Evolutionary conservation across 176 grass and related monocot species (phyloP).

Genomic region (Panicum miliaceum): DNA sequence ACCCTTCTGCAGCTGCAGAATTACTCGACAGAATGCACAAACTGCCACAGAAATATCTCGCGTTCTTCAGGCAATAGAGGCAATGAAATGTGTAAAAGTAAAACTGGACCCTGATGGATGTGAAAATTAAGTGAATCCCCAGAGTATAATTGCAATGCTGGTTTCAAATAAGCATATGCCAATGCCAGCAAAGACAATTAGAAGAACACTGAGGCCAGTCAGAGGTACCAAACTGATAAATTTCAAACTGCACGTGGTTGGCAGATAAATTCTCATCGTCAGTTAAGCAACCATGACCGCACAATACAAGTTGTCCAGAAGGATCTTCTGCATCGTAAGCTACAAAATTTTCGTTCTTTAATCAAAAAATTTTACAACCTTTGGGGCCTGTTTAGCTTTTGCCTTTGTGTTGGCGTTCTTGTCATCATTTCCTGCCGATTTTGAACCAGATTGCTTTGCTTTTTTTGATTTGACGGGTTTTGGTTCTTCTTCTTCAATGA

Average conservation of each 20-base stretch:
- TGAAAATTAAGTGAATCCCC: background rate
- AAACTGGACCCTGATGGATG: background rate
- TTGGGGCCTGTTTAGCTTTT: constrained; percentile 68
- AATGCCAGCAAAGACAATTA: background rate
- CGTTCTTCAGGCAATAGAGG: background rate
- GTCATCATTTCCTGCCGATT: constrained; percentile 21
- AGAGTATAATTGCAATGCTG: background rate
- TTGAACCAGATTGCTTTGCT: constrained; percentile 40
- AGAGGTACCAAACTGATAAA: background rate
- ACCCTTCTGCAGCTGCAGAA: background rate
- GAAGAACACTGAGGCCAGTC: background rate
- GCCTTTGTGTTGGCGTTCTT: constrained; percentile 47
- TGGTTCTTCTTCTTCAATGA: constrained; percentile 60
- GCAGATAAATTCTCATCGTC: constrained; percentile 6
- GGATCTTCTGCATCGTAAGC: background rate
- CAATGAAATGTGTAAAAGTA: background rate
- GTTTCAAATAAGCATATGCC: background rate
- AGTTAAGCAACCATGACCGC: constrained; percentile 12
- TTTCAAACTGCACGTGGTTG: background rate
- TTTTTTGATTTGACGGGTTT: constrained; percentile 50
- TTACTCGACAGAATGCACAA: no score
- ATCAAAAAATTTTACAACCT: constrained; percentile 88
- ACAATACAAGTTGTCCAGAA: background rate
- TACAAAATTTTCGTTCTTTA: constrained; percentile 41
- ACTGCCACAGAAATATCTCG: background rate